These are phyloP conservation scores for Uronychia binucleata DNA, from an alignment of 73 alveolate genomes.

Conservation along the genomic window DNA sequence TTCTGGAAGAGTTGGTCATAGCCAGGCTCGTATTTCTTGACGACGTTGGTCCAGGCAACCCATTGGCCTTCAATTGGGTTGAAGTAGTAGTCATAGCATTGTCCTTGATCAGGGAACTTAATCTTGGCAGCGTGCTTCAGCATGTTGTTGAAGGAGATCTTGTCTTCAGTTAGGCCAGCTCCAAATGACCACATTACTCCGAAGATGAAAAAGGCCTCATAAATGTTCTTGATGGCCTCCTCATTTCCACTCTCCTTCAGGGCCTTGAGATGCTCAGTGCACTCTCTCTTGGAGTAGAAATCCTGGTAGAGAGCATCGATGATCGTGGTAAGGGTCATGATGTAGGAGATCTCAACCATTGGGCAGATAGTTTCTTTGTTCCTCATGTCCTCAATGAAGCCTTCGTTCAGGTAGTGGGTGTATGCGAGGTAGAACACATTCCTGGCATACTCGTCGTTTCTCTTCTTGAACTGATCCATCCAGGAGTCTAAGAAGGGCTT, in stretches of 20 bases:
- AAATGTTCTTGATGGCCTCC: slow-evolving; percentile 78
- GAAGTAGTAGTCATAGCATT: slow-evolving; percentile 89
- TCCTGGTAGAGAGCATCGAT: slow-evolving; percentile 80
- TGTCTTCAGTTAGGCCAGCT: slow-evolving; percentile 90
- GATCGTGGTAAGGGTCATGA: slow-evolving; percentile 75
- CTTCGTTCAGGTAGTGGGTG: slow-evolving; percentile 47
- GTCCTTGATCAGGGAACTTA: slow-evolving; percentile 96
- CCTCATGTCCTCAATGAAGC: slow-evolving; percentile 62
- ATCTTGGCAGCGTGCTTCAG: slow-evolving; percentile 89
- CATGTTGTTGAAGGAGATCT: slow-evolving; percentile 83
- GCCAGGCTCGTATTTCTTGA: slow-evolving; percentile 87
- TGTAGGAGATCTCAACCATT: slow-evolving; percentile 76
- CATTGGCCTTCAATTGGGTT: slow-evolving; percentile 86
- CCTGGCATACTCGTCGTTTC: slow-evolving; percentile 87
- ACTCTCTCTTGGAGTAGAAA: slow-evolving; percentile 53
- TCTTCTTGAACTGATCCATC: slow-evolving; percentile 88
- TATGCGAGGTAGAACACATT: slow-evolving; percentile 81
- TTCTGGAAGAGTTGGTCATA: slow-evolving; percentile 94
- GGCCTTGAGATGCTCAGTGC: slow-evolving; percentile 42
- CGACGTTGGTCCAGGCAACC: slow-evolving; percentile 95
- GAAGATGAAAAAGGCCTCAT: slow-evolving; percentile 93
- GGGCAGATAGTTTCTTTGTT: slow-evolving; percentile 81
- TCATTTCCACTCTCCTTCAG: slow-evolving; percentile 58
- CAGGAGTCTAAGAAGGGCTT: slow-evolving; percentile 99
- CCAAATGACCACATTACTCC: slow-evolving; percentile 99